phyloP scores from a whole-genome alignment of 768 basidiomycete genomes.

The Neoboletus magnificus region DNA sequence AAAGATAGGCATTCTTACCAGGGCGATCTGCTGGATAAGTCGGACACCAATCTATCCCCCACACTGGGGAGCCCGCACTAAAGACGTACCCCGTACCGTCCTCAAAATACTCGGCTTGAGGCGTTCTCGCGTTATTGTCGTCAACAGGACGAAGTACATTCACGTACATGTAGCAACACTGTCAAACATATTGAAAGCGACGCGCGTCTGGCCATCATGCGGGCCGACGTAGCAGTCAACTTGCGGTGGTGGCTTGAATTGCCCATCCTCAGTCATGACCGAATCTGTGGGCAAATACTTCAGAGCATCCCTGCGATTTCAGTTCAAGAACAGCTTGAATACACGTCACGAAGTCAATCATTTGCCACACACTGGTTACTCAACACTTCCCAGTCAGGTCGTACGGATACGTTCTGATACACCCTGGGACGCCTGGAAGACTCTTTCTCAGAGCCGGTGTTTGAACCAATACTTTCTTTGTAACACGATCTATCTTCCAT shows the following conservation, averaged over 20 bases:
- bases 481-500: conserved; percentile 76
- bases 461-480: conserved; percentile 50
- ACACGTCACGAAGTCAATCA: not conserved
- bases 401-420: conserved; percentile 42
- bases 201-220: conserved; percentile 46
- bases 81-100: conserved; percentile 67
- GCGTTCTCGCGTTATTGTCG: not conserved
- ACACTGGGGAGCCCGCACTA: conserved; percentile 86
- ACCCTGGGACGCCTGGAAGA: conserved; percentile 58
- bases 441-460: conserved; percentile 39
- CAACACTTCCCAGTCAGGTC: conserved; percentile 45
- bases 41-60: conserved; percentile 94
- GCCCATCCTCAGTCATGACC: conserved; percentile 48
- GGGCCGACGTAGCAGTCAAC: conserved; percentile 68
- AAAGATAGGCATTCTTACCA: conserved; percentile 35
- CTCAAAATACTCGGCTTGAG: conserved; percentile 57
- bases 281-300: conserved; percentile 58
- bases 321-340: conserved; percentile 4
- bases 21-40: conserved; percentile 55
- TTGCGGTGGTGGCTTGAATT: conserved; percentile 49
- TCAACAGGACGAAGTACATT: conserved; percentile 25
- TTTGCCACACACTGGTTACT: conserved; percentile 43
- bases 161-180: conserved; percentile 57
- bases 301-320: conserved; percentile 46
- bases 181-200: conserved; percentile 54